Percentiles rank a stretch among this genome's conserved stretches.
These are phyloP conservation scores for Plectranthus barbatus DNA, from an alignment of 257 asterid species.

Conservation along the genomic window DNA sequence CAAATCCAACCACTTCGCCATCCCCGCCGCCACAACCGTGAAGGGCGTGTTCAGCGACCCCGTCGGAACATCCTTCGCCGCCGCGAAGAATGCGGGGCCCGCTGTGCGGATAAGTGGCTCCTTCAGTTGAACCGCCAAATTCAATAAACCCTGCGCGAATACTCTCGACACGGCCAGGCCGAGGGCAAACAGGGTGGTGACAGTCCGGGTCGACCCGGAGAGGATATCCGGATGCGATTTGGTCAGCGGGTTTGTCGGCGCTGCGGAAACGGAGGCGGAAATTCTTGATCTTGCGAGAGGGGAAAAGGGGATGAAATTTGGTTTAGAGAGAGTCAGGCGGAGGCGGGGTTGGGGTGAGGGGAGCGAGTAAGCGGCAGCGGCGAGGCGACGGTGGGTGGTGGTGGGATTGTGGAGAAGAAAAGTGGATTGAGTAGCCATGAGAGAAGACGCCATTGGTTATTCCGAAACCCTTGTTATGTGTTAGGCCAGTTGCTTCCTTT, in stretches of 20 bases:
- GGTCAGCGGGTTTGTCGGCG: not conserved
- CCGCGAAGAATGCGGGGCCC: conserved; percentile 85
- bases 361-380: not conserved
- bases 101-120: conserved; percentile 37
- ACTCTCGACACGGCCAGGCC: conserved; percentile 42
- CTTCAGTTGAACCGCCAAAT: conserved; percentile 29
- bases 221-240: conserved; percentile 23
- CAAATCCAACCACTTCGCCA: conserved; percentile 83
- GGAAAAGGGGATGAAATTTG: conserved; percentile 9
- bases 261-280: conserved; percentile 24
- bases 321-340: conserved; percentile 9
- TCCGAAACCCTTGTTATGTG: conserved; percentile 6
- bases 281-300: conserved; percentile 17
- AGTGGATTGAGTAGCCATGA: conserved; percentile 48
- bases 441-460: conserved; percentile 36
- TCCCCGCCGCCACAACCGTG: conserved; percentile 86
- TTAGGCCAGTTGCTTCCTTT: no score
- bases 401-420: conserved; percentile 9
- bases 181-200: conserved; percentile 50
- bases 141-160: conserved; percentile 25
- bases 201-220: conserved; percentile 67
- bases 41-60: conserved; percentile 69
- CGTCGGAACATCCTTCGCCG: conserved; percentile 32
- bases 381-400: conserved; percentile 1
- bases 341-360: conserved; percentile 2